Evolutionary conservation across 2,329 filamentous ascomycete species (phyloP).

Genomic region (Colletotrichum plurivorum): DNA sequence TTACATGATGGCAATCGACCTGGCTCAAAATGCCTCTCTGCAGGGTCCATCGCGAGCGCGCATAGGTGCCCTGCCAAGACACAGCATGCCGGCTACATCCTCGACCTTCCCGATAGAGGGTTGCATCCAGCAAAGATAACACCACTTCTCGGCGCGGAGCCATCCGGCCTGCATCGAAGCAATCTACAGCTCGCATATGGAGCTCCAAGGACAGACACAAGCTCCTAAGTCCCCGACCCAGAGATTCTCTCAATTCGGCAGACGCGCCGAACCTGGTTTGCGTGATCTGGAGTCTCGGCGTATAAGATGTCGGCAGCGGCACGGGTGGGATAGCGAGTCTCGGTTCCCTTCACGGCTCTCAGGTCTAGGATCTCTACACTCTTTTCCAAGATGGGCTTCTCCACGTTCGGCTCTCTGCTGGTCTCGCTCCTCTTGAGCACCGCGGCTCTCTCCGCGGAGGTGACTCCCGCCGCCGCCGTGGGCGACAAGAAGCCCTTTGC

Average conservation of each 20-base stretch:
- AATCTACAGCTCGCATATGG: not conserved
- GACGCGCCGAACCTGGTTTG: not conserved
- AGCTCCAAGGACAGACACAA: not conserved
- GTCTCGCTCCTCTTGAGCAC: conserved; percentile 5
- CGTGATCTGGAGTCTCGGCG: no score
- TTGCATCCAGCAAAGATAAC: conserved; percentile 3
- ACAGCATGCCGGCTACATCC: not conserved
- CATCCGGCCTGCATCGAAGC: not conserved
- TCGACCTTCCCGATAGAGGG: conserved; percentile 8
- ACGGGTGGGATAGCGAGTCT: not conserved
- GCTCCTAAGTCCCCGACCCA: no score
- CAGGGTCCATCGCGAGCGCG: not conserved
- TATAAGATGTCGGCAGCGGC: not conserved
- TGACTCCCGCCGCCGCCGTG: not conserved
- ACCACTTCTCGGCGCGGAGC: conserved; percentile 3
- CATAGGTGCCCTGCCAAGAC: not conserved
- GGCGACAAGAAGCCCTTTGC: not conserved
- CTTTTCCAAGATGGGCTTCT: not conserved
- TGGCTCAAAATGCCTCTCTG: not conserved
- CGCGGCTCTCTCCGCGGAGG: not conserved
- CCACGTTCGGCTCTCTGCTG: not conserved
- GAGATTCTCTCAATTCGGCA: not conserved
- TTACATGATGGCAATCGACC: not conserved
- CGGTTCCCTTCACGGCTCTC: not conserved
- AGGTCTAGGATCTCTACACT: not conserved